Evolutionary conservation across 2,329 filamentous ascomycete species (phyloP).

Genomic region (Xylariaceae sp.): DNA sequence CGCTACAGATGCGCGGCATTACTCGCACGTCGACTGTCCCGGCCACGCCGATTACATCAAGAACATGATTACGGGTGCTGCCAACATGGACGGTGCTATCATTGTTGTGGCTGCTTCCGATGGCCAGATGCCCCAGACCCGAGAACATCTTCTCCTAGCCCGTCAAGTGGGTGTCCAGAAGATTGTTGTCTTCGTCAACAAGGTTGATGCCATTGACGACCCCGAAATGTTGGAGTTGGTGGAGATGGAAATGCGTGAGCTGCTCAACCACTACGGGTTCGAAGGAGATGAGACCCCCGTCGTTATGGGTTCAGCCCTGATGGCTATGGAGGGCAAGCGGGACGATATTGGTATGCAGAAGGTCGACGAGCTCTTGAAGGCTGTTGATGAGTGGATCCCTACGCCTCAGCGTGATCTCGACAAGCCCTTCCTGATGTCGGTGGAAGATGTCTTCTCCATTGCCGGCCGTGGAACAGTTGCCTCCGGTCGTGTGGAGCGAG

Average conservation of each 20-base stretch:
- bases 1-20: conserved; percentile 89
- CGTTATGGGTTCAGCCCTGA: conserved; percentile 94
- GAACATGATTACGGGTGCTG: conserved; percentile 99
- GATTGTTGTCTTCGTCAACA: conserved; percentile 99
- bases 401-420: conserved; percentile 92
- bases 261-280: conserved; percentile 89
- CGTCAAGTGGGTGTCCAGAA: conserved; percentile 97
- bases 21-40: conserved; percentile 99
- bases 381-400: conserved; percentile 95
- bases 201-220: conserved; percentile 96
- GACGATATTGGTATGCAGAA: conserved; percentile 84
- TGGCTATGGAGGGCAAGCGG: conserved; percentile 84
- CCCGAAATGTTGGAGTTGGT: conserved; percentile 99
- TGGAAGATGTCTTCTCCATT: conserved; percentile 92
- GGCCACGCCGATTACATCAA: conserved; percentile 99
- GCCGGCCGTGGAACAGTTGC: conserved; percentile 94
- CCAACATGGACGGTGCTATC: conserved; percentile 98
- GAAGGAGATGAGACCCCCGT: conserved; percentile 98
- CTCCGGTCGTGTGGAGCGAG: conserved; percentile 96
- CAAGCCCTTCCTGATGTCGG: conserved; percentile 98
- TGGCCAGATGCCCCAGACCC: conserved; percentile 99
- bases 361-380: conserved; percentile 88
- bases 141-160: conserved; percentile 96
- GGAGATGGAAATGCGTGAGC: conserved; percentile 99
- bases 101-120: conserved; percentile 98